Conservation (phyloP, 371 early-diverging fungal species). For the Lichtheimia ramosa region DNA sequence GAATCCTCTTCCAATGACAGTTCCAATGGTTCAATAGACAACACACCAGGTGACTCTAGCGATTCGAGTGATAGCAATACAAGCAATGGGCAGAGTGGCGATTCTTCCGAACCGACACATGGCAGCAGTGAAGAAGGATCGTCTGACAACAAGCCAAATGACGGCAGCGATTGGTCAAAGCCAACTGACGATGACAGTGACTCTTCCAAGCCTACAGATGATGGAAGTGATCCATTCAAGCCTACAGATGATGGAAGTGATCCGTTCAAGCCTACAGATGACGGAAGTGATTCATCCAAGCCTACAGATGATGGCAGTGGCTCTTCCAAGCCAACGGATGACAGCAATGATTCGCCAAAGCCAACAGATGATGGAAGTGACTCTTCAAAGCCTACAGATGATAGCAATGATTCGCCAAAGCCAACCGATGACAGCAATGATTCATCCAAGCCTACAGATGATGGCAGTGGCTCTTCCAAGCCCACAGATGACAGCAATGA, state of each 20-base stretch:
- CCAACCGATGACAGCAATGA: background rate
- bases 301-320: background rate
- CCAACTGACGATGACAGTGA: background rate
- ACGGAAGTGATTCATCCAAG: background rate
- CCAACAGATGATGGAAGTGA: background rate
- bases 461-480: background rate
- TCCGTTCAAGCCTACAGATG: background rate
- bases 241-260: background rate
- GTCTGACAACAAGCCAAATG: background rate
- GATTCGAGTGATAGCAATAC: background rate
- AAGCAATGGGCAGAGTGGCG: background rate
- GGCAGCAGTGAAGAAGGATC: background rate
- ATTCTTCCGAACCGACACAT: background rate
- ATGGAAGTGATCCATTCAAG: background rate
- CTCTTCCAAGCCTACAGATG: background rate
- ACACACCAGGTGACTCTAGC: background rate
- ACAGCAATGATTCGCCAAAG: background rate
- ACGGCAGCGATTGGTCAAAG: background rate
- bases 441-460: background rate
- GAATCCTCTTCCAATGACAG: background rate
- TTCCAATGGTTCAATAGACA: too few relatives aligned
- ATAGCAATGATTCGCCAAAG: background rate
- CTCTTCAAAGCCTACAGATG: background rate
- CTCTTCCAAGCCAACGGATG: background rate
- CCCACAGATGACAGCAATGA: too few relatives aligned